These are phyloP conservation scores for Lepraria neglecta DNA, from an alignment of 495 filamentous ascomycete species.

Conservation along the genomic window DNA sequence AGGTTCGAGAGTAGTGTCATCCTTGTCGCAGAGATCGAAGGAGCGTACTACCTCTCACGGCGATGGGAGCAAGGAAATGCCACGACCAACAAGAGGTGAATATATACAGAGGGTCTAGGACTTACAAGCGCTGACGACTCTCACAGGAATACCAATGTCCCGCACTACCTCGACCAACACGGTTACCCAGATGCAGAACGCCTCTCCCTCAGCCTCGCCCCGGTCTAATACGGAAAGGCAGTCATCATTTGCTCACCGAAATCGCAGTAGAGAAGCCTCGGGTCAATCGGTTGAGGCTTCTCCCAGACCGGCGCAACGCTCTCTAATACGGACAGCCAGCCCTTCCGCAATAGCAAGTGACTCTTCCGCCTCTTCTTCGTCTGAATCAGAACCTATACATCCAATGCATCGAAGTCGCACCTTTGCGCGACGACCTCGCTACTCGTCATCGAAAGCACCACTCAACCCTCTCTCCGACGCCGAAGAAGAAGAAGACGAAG, in stretches of 20 bases:
- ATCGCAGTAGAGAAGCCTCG: constrained; percentile 19
- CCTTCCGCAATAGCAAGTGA: constrained; percentile 34
- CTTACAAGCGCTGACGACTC: not conserved
- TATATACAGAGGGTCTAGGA: not conserved
- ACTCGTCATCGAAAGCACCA: constrained; percentile 32
- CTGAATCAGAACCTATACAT: constrained; percentile 37
- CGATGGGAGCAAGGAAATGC: constrained; percentile 15
- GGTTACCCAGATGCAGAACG: constrained; percentile 35
- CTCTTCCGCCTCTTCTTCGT: constrained; percentile 41
- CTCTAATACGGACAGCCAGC: constrained; percentile 28
- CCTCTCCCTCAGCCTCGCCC: constrained; percentile 20
- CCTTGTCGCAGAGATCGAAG: constrained; percentile 56
- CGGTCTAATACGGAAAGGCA: constrained; percentile 14
- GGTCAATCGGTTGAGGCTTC: constrained; percentile 18
- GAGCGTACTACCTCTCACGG: constrained; percentile 43
- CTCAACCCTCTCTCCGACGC: constrained; percentile 42
- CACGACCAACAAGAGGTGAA: constrained; percentile 13
- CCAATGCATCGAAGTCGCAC: constrained; percentile 32
- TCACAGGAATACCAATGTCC: constrained; percentile 32
- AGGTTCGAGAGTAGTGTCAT: constrained; percentile 53
- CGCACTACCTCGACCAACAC: constrained; percentile 43
- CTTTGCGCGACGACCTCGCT: constrained; percentile 54
- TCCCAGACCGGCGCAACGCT: constrained; percentile 12
- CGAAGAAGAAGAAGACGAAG: constrained; percentile 54
- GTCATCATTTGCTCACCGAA: constrained; percentile 12